phyloP scores from a whole-genome alignment of 257 asterid species.

The Ocimum tenuiflorum region DNA sequence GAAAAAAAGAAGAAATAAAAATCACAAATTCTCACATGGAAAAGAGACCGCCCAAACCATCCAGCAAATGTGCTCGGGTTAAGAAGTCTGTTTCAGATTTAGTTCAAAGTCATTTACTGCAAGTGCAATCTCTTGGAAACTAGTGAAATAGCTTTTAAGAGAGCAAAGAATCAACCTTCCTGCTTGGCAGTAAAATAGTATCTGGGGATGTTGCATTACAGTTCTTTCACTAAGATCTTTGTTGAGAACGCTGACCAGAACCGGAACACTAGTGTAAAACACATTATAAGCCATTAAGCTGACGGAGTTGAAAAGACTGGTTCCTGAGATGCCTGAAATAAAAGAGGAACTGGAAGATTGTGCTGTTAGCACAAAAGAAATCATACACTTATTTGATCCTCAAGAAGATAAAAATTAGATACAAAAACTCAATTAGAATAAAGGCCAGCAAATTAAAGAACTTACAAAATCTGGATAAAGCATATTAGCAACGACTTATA shows the following conservation, averaged over 20 bases:
- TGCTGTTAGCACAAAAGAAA: slow-evolving; percentile 38
- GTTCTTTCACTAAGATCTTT: slow-evolving; percentile 92
- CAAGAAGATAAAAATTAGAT: slow-evolving; percentile 9
- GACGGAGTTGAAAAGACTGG: slow-evolving; percentile 93
- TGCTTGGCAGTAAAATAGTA: slow-evolving; percentile 89
- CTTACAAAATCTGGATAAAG: slow-evolving; percentile 97
- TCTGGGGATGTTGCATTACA: slow-evolving; percentile 97
- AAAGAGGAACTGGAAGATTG: slow-evolving; percentile 73
- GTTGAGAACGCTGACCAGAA: slow-evolving; percentile 82
- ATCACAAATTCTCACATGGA: slow-evolving; percentile 64
- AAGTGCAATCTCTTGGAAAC: slow-evolving; percentile 13
- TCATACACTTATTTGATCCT: slow-evolving; percentile 9
- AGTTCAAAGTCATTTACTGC: slow-evolving; percentile 18
- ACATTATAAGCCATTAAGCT: slow-evolving; percentile 98
- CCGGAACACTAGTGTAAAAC: slow-evolving; percentile 94
- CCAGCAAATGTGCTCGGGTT: slow-evolving; percentile 99
- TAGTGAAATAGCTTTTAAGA: slow-evolving; percentile 13
- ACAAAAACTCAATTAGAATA: slow-evolving; percentile 11
- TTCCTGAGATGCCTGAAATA: slow-evolving; percentile 93
- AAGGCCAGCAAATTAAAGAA: slow-evolving; percentile 14
- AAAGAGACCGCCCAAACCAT: slow-evolving; percentile 99
- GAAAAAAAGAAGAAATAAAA: slow-evolving; percentile 8
- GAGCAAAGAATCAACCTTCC: slow-evolving; percentile 59
- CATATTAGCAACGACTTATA: slow-evolving; percentile 90
- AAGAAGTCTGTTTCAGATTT: slow-evolving; percentile 69